These are phyloP conservation scores for Lathyrus aphaca DNA, from an alignment of 306 rosid genomes.

Conservation along the genomic window DNA sequence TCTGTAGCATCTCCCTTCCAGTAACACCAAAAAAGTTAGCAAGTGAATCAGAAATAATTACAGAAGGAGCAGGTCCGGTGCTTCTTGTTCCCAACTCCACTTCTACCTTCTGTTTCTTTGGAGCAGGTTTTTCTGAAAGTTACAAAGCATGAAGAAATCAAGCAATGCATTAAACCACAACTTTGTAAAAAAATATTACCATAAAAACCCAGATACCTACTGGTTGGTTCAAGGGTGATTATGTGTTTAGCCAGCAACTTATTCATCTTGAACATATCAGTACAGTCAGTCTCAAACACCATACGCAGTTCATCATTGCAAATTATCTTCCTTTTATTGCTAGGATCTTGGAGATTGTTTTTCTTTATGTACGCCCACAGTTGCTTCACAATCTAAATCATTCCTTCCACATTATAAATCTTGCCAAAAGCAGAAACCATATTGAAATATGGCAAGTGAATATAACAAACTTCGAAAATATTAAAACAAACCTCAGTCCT, in stretches of 20 bases:
- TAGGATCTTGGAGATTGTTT: conserved; percentile 88
- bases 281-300: conserved; percentile 86
- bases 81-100: conserved; percentile 51
- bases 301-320: conserved; percentile 78
- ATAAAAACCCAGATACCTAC: conserved; percentile 54
- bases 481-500: conserved; percentile 71
- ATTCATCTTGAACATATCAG: conserved; percentile 95
- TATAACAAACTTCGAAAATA: neutral
- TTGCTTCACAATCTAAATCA: conserved; percentile 80
- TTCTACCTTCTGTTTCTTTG: conserved; percentile 68
- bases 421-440: conserved; percentile 14
- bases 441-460: neutral
- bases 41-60: conserved; percentile 75
- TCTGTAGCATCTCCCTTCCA: conserved; percentile 80
- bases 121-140: conserved; percentile 65
- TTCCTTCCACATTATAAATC: conserved; percentile 27
- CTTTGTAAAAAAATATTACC: conserved; percentile 1
- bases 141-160: conserved; percentile 46
- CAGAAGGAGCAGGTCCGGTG: conserved; percentile 56
- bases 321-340: conserved; percentile 85
- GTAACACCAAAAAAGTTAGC: conserved; percentile 73
- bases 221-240: conserved; percentile 68
- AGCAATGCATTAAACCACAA: conserved; percentile 20
- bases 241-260: conserved; percentile 84
- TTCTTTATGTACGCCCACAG: conserved; percentile 95